Conservation (phyloP, 2,329 filamentous ascomycete species). For the Monilinia polystroma region DNA sequence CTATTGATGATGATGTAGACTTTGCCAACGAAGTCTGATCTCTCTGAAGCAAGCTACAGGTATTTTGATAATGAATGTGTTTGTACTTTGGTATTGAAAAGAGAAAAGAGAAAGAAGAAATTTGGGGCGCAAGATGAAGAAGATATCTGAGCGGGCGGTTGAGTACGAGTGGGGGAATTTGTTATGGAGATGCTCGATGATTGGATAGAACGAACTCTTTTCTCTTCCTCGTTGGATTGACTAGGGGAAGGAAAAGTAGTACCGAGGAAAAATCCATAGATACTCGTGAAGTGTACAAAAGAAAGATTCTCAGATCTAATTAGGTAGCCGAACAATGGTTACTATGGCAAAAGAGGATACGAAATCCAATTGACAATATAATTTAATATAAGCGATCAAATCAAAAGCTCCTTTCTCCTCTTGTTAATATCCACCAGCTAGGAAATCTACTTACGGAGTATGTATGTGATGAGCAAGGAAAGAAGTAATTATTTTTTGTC, state of each 20-base stretch:
- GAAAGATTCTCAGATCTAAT: background rate
- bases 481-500: background rate
- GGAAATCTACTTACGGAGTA: background rate
- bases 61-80: slow-evolving; percentile 7
- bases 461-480: background rate
- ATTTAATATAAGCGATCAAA: slow-evolving; percentile 1
- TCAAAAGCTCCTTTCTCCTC: background rate
- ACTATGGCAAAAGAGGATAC: background rate
- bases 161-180: background rate
- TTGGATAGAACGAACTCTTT: slow-evolving; percentile 4
- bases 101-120: background rate
- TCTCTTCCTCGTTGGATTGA: slow-evolving; percentile 6
- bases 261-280: too few species aligned
- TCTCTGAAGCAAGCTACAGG: slow-evolving; percentile 16
- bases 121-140: background rate
- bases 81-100: background rate
- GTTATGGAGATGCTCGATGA: background rate
- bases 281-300: too few species aligned
- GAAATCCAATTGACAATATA: background rate
- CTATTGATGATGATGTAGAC: slow-evolving; percentile 12
- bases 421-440: background rate
- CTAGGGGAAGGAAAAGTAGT: background rate
- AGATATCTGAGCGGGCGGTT: slow-evolving; percentile 10
- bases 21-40: slow-evolving; percentile 24
- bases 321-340: background rate